Percentiles rank a stretch among this genome's conserved stretches.
These are phyloP conservation scores for Raphidocelis subcapitata DNA, from an alignment of 139 green algal species.

Conservation along the genomic window DNA sequence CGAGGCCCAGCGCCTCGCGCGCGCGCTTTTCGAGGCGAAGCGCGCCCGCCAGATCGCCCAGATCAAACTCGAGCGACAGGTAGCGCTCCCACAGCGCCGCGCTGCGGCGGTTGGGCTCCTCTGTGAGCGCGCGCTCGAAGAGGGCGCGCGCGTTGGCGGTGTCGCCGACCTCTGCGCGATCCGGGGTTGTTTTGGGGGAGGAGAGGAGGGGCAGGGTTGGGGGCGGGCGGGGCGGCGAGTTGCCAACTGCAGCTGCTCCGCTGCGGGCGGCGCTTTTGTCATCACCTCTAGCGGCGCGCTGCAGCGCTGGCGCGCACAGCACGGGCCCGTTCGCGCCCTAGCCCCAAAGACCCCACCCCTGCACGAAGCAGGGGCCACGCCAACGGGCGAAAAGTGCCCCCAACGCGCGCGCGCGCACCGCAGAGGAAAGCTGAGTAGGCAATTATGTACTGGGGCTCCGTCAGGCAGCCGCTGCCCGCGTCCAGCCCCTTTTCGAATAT, in stretches of 20 bases:
- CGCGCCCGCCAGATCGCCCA: constrained; percentile 38
- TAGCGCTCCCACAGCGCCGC: constrained; percentile 60
- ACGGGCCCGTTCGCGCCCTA: no score
- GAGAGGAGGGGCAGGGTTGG: neutral
- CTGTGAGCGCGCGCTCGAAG: constrained; percentile 75
- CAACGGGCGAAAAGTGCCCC: no score
- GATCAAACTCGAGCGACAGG: constrained; percentile 49
- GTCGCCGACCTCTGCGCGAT: constrained; percentile 71
- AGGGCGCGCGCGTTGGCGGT: constrained; percentile 74
- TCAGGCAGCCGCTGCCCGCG: constrained; percentile 36
- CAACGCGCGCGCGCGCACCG: constrained; percentile 13
- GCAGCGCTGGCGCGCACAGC: no score
- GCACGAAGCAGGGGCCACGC: no score
- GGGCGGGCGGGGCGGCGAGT: no score
- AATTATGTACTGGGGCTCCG: constrained; percentile 70
- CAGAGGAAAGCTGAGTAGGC: constrained; percentile 63
- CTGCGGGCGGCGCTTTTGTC: no score
- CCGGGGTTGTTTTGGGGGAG: neutral
- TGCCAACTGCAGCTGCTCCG: no score
- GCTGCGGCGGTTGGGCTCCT: constrained; percentile 25
- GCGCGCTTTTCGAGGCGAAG: constrained; percentile 26
- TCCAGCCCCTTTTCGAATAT: constrained; percentile 94
- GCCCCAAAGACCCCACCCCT: no score
- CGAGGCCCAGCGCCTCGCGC: neutral
- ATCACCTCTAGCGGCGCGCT: no score